Base-by-base conservation (phyloP, 805 yeast species). In the Metschnikowia continentalis region DNA sequence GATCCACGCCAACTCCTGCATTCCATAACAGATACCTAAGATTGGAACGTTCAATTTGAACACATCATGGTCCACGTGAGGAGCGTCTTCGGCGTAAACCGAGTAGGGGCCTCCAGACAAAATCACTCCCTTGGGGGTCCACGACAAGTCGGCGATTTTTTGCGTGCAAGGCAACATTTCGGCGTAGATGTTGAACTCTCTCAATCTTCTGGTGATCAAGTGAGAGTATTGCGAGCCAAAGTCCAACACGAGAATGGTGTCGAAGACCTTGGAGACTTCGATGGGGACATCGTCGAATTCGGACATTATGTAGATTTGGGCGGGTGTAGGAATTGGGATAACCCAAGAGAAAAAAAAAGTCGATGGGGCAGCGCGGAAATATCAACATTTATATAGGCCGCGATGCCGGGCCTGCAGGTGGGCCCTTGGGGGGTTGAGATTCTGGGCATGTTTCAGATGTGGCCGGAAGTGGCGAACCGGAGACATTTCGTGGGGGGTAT, bases 131-230 rank as follows among this genome's bases (percentile, higher is more conserved):
- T 85, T 88, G 61, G 99, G 99, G 68, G 83, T 91, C 95, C 97
- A 94, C 53, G 84, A 72, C 62, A 94, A 80, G 60, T 92, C 97
- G 49, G 86, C 69, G 67, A 94, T 92, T 78, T 94, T 94, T 75
- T 95, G 99, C 49, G 99, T 94, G 76, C 99, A 94, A 61, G 99
- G 99, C 58, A 94, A 81, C 99, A 94, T 94, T 76, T 94, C 99
- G 60, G 99, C 98, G 72, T 94, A 94, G 60, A 94, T 92, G 71
- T 94, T 90, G 79, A 91, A 88, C 72, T 94, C 99, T 80, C 99
- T 89, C 62, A 94, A 81, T 75, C 99, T 88, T 75, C 99, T 87
- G 54, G 97, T 91, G 70, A 94, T 90, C 69, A 94, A 76, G 67
- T 94, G 99, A 52, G 97, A 89, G 77, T 94, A 94, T 77, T 94